Conservation (phyloP, 2,329 filamentous ascomycete genomes). For the Gaeumannomyces sp. region DNA sequence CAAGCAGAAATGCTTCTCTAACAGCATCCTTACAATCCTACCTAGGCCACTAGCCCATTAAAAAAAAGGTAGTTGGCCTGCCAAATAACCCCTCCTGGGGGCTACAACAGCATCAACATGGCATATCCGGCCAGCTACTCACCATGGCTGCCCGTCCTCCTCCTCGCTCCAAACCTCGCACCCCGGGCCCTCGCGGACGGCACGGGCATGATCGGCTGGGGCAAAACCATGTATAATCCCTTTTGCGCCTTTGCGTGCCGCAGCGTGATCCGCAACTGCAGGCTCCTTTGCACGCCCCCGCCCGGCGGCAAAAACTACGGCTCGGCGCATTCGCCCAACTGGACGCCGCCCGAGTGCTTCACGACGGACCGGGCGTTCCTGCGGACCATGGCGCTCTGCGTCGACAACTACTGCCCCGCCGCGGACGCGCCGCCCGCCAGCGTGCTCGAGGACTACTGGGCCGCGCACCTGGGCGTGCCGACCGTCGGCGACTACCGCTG, state of each 20-base stretch:
- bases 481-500: slow-evolving; percentile 14
- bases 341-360: slow-evolving; percentile 21
- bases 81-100: background rate
- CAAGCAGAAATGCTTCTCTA: background rate
- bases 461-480: slow-evolving; percentile 16
- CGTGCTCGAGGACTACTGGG: slow-evolving; percentile 20
- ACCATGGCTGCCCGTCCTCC: background rate
- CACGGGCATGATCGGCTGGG: slow-evolving; percentile 27
- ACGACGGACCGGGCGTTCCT: slow-evolving; percentile 21
- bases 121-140: background rate
- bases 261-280: slow-evolving; percentile 20
- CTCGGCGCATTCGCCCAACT: slow-evolving; percentile 19
- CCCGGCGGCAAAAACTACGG: slow-evolving; percentile 18
- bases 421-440: slow-evolving; percentile 13
- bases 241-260: slow-evolving; percentile 30
- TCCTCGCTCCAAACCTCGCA: background rate
- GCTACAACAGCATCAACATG: background rate
- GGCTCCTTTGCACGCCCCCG: slow-evolving; percentile 25
- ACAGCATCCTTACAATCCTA: background rate
- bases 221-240: slow-evolving; percentile 30
- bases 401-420: slow-evolving; percentile 20
- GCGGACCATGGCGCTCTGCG: slow-evolving; percentile 21
- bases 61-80: background rate
- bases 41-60: background rate
- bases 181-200: background rate